These are phyloP conservation scores for Saccharomycopsis fermentans DNA, from an alignment of 805 yeast species.

Conservation along the genomic window DNA sequence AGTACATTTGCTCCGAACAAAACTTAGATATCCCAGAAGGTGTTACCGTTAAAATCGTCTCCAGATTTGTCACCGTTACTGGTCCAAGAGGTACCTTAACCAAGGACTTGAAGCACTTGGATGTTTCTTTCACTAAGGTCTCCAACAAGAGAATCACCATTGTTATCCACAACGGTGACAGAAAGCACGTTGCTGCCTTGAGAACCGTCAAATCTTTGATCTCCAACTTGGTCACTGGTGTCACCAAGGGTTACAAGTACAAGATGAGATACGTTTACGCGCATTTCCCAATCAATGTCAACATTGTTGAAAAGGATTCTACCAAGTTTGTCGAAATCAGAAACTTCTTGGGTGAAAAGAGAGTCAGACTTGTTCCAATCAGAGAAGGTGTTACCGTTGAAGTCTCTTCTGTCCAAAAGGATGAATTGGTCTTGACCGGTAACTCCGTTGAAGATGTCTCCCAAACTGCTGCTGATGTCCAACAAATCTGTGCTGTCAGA, in stretches of 20 bases:
- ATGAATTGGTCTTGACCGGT: slow-evolving; percentile 87
- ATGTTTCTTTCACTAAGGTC: slow-evolving; percentile 84
- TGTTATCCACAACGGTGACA: slow-evolving; percentile 96
- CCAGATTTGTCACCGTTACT: slow-evolving; percentile 81
- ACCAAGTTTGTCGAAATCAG: slow-evolving; percentile 81
- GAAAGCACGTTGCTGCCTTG: slow-evolving; percentile 99
- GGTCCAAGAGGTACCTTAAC: slow-evolving; percentile 96
- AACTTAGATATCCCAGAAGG: slow-evolving; percentile 82
- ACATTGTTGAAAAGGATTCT: slow-evolving; percentile 74
- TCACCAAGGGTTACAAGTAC: slow-evolving; percentile 98
- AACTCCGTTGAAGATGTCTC: slow-evolving; percentile 96
- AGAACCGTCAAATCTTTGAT: slow-evolving; percentile 97
- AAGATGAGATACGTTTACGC: slow-evolving; percentile 99
- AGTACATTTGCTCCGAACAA: slow-evolving; percentile 84
- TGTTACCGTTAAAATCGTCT: slow-evolving; percentile 82
- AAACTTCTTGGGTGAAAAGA: slow-evolving; percentile 99
- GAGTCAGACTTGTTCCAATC: slow-evolving; percentile 81
- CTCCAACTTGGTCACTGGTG: slow-evolving; percentile 94
- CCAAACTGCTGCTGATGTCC: slow-evolving; percentile 96
- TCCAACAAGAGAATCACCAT: slow-evolving; percentile 67
- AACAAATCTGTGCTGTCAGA: slow-evolving; percentile 96
- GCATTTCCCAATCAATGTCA: slow-evolving; percentile 99
- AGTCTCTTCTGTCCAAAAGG: slow-evolving; percentile 79
- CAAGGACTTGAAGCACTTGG: slow-evolving; percentile 90
- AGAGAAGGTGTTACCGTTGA: slow-evolving; percentile 84